These are phyloP conservation scores for Scedosporium boydii DNA, from an alignment of 2,329 filamentous ascomycete species.

Conservation along the genomic window DNA sequence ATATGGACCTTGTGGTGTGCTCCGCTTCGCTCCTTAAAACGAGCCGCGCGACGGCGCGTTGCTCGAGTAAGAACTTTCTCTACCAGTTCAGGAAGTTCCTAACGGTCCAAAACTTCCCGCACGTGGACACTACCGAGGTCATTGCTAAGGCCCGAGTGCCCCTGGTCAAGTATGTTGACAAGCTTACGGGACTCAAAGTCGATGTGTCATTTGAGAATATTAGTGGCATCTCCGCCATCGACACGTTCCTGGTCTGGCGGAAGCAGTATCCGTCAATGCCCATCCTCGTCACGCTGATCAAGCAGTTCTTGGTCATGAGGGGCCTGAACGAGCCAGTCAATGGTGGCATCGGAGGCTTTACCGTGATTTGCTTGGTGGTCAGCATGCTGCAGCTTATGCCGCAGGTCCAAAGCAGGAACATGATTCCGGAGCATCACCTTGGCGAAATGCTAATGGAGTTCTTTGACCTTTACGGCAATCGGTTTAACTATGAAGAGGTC, in stretches of 20 bases:
- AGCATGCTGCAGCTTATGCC: slow-evolving; percentile 79
- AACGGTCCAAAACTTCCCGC: slow-evolving; percentile 43
- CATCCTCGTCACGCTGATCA: slow-evolving; percentile 75
- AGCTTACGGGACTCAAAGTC: slow-evolving; percentile 66
- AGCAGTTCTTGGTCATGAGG: slow-evolving; percentile 85
- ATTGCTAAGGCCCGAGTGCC: slow-evolving; percentile 76
- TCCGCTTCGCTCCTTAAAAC: slow-evolving; percentile 46
- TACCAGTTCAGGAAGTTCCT: slow-evolving; percentile 56
- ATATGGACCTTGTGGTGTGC: slow-evolving; percentile 88
- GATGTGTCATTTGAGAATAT: slow-evolving; percentile 94
- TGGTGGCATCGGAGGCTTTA: slow-evolving; percentile 88
- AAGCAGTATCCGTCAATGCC: slow-evolving; percentile 74
- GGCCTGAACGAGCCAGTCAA: slow-evolving; percentile 84
- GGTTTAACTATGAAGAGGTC: slow-evolving; percentile 59
- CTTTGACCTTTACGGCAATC: slow-evolving; percentile 78
- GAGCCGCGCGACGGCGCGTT: slow-evolving; percentile 34
- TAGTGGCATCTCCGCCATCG: slow-evolving; percentile 68
- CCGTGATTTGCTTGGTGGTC: slow-evolving; percentile 86
- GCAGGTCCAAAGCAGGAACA: slow-evolving; percentile 50
- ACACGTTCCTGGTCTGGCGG: slow-evolving; percentile 77
- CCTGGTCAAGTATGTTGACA: slow-evolving; percentile 83
- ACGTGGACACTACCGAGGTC: slow-evolving; percentile 49
- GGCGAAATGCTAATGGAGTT: slow-evolving; percentile 81
- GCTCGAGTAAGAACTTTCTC: slow-evolving; percentile 42
- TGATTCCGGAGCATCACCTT: slow-evolving; percentile 56